Evolutionary conservation across 1,284 basidiomycete genomes (phyloP), one percentile per base, ranked within the genome.

Genomic region (Microbotryomycetes sp.): DNA sequence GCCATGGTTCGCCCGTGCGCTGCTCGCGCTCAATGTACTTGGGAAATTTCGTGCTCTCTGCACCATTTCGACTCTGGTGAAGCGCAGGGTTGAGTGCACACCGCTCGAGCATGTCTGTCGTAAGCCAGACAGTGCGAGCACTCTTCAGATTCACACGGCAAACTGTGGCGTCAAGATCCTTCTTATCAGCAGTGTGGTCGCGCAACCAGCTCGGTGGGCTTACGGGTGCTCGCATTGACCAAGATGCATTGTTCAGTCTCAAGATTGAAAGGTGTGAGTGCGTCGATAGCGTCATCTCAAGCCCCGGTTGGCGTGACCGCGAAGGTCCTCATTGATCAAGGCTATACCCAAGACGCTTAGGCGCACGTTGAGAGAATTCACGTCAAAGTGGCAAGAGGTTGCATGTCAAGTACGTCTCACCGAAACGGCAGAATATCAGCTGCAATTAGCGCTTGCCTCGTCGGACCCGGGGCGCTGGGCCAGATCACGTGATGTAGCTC

Each of bases 11-110:
- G 35, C 35, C 18, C 11, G 31, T 31, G 21, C n/a, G 29, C 5
- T 27, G 41, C 2, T 46, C 23, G 11, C 11, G n/a, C 27, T 4
- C 7, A 21, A 23, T 56, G 28, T n/a, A 62, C 66, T 49, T 68
- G 70, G 2, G 66, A 52, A 26, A 68, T 68, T 28, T 71, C 68
- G 49, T 71, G 70, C 2, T 58, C 47, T 1, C 45, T 3, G 57
- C 70, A 71, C 70, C 70, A 71, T 41, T 68, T 69, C 11, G 59
- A 62, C 3, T 41, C 45, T 1, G 45, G 51, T 15, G 59, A 58
- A 1, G 57, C 51, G 41, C 11, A 59, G 1, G 23, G 4, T 0
- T n/a, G 52, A 21, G 46, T 16, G 57, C 66, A 68, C 3, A 55
- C 24, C 6, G 50, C 41, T 7, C 59, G 31, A 0, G 66, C 52